Conservation (phyloP, 2,329 filamentous ascomycete species). For the Fusarium multiceps region DNA sequence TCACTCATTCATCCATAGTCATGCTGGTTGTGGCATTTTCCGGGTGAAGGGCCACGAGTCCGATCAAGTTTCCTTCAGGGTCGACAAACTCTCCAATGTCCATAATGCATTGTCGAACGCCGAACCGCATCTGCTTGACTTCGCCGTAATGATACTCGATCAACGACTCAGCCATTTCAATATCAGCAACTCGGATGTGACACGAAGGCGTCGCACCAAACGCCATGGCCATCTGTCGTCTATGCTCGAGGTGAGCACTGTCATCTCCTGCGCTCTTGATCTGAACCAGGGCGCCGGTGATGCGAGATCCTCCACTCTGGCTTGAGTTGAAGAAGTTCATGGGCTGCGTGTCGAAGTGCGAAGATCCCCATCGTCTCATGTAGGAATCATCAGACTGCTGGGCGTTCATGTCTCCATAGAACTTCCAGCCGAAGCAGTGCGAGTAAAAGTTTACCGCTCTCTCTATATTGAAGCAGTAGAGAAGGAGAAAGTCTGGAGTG, state of each 20-base stretch:
- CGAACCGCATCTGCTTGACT: conserved; percentile 41
- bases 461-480: conserved; percentile 40
- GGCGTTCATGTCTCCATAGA: conserved; percentile 40
- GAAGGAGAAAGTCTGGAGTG: conserved; percentile 40
- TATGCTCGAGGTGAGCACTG: conserved; percentile 29
- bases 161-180: conserved; percentile 38
- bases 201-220: conserved; percentile 30
- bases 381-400: conserved; percentile 17
- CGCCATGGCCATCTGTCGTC: conserved; percentile 28
- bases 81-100: conserved; percentile 45
- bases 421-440: conserved; percentile 42
- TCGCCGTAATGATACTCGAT: conserved; percentile 37
- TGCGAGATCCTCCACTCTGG: conserved; percentile 14
- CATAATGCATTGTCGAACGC: conserved; percentile 42
- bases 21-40: conserved; percentile 33
- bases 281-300: conserved; percentile 39
- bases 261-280: conserved; percentile 19
- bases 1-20: conserved; percentile 10
- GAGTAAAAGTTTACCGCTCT: conserved; percentile 42
- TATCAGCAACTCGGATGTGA: conserved; percentile 43
- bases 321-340: conserved; percentile 44
- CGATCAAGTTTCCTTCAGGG: conserved; percentile 44
- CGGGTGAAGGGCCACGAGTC: conserved; percentile 40
- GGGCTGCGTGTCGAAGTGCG: conserved; percentile 37
- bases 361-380: conserved; percentile 41